Evolutionary conservation across 2,329 filamentous ascomycete species (phyloP).

Genomic region (Fusarium nanum): DNA sequence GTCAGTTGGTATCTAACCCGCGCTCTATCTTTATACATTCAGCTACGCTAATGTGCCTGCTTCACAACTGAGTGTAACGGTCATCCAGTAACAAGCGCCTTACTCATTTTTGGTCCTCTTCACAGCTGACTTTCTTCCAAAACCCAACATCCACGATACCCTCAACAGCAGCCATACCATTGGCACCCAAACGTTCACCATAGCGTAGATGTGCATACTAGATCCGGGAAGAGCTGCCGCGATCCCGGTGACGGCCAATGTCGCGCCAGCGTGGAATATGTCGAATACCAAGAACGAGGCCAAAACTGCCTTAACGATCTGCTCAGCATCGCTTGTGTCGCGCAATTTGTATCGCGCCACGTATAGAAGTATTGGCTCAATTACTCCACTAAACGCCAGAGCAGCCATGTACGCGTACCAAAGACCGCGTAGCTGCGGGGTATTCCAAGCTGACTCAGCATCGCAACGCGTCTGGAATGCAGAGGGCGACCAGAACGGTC

Average conservation of each 20-base stretch:
- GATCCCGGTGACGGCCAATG: neutral
- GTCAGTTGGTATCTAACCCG: rapidly evolving
- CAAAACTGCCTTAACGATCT: neutral
- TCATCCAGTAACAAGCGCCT: rapidly evolving
- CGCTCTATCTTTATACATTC: rapidly evolving
- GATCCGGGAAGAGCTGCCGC: neutral
- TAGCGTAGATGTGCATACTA: neutral
- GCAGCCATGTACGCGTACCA: neutral
- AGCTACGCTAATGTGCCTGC: rapidly evolving
- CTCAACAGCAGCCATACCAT: neutral
- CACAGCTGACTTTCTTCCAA: neutral
- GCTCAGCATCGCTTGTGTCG: neutral
- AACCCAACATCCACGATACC: neutral
- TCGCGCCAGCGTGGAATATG: neutral
- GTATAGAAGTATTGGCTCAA: neutral
- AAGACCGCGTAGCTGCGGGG: neutral
- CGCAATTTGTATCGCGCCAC: neutral
- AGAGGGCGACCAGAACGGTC: neutral
- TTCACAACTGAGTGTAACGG: rapidly evolving
- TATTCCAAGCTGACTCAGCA: neutral
- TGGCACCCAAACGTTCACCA: neutral
- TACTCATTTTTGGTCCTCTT: neutral
- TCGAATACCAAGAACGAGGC: neutral
- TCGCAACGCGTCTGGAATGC: neutral
- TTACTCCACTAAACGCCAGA: neutral